Base-by-base conservation (phyloP, 1,139 yeast species). In the Debaryomyces sp. region DNA sequence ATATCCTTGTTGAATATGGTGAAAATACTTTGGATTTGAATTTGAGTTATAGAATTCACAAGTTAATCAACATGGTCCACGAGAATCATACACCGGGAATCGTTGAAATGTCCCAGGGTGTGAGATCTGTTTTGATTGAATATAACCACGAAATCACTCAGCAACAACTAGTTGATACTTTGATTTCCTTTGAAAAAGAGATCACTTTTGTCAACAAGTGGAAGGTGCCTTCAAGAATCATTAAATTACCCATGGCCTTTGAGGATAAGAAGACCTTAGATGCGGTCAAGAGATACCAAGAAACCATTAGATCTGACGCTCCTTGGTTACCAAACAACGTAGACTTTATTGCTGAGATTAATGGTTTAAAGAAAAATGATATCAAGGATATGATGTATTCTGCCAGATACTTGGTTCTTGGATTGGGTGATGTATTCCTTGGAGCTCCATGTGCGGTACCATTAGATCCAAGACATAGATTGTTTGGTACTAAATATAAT, bases 381-480 rank as follows among this genome's bases (percentile, higher is more conserved):
- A 94, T 94, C 47, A 78, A 85, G 54, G 89, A 89, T 58, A 83
- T 91, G 87, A 70, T 92, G 59, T 94, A 90, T 73, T 76, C 88
- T 45, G 97, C 98, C 4, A 80, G 92, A 62, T 94, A 87, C 75
- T 77, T 94, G 72, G 98, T 94, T 8, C 75, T 94, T 55, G 99
- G 98, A 47, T 82, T 92, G 53, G 99, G 99, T 63, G 99, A 94
- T 70, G 99, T 94, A 35, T 94, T 91, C 73, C 78, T 94, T 58
- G 98, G 98, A 41, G 97, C 98, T 2, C 98, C 98, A 41, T 92
- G 98, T 78, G 98, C 98, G 1, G 96, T 92, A 54, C 98, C 99
- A 35, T 80, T 94, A 59, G 98, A 94, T 67, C 98, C 99, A 50
- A 85, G 98, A 62, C 97, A 92, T 59, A 82, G 98, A 63, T 79